Percentiles rank a stretch among this genome's conserved stretches.
Evolutionary conservation across 2,329 filamentous ascomycete genomes (phyloP).

Genomic region (Macroventuria anomochaeta): DNA sequence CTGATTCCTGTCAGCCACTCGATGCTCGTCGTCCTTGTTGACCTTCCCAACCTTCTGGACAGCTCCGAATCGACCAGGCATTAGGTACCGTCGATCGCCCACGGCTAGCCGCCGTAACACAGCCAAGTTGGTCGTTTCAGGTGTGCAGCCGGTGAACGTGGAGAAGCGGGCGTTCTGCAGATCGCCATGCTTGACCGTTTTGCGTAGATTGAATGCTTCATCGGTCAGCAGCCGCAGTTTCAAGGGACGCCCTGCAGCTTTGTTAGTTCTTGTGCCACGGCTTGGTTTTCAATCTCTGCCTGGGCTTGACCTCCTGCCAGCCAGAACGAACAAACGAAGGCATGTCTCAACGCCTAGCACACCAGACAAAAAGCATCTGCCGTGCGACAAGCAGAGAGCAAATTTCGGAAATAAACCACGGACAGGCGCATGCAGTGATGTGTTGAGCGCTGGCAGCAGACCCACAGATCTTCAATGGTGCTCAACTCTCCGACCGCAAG

Average conservation of each 20-base stretch:
- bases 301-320: neutral
- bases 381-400: slow-evolving; percentile 5
- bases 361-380: slow-evolving; percentile 10
- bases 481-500: slow-evolving; percentile 18
- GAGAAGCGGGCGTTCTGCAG: slow-evolving; percentile 10
- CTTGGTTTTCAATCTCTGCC: neutral
- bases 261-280: slow-evolving; percentile 1
- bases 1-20: neutral
- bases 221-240: neutral
- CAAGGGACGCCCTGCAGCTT: neutral
- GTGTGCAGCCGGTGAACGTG: slow-evolving; percentile 9
- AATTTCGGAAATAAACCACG: slow-evolving; percentile 7
- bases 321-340: neutral
- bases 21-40: neutral
- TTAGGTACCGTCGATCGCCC: slow-evolving; percentile 5
- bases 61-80: neutral
- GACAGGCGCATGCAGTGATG: slow-evolving; percentile 6
- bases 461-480: slow-evolving; percentile 12
- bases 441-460: slow-evolving; percentile 8
- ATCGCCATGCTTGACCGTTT: slow-evolving; percentile 11
- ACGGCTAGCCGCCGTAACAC: slow-evolving; percentile 1
- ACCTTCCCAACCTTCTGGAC: neutral
- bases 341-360: slow-evolving; percentile 8
- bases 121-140: slow-evolving; percentile 2
- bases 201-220: slow-evolving; percentile 2